Evolutionary conservation across 2,329 filamentous ascomycete species (phyloP).

Genomic region (Balansia obtecta): DNA sequence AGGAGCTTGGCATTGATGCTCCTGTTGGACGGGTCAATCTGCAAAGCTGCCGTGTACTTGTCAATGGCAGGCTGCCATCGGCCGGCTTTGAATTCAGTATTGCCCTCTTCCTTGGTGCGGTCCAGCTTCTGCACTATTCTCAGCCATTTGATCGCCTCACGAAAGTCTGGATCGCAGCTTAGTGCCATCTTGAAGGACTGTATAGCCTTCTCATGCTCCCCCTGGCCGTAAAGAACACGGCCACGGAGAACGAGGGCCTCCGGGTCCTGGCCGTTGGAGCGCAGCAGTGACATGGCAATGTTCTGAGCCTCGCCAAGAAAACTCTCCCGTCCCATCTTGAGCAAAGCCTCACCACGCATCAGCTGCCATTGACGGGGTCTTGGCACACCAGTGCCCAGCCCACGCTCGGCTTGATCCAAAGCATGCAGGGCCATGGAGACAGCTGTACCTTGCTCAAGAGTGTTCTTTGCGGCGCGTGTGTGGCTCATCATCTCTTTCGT

Average conservation of each 20-base stretch:
- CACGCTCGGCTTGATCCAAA: constrained; percentile 77
- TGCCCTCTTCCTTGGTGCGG: constrained; percentile 88
- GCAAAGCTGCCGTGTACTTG: constrained; percentile 71
- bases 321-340: constrained; percentile 87
- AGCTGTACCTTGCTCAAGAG: constrained; percentile 59
- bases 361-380: constrained; percentile 89
- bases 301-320: constrained; percentile 85
- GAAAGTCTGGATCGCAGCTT: constrained; percentile 83
- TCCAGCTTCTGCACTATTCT: constrained; percentile 85
- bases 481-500: constrained; percentile 78
- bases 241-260: constrained; percentile 87
- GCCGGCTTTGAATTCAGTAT: constrained; percentile 76
- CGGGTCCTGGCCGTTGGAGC: constrained; percentile 80
- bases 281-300: constrained; percentile 76
- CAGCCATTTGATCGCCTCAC: constrained; percentile 76
- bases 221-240: constrained; percentile 75
- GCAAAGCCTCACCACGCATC: constrained; percentile 79
- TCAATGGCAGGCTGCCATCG: constrained; percentile 70
- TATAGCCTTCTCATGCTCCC: constrained; percentile 89
- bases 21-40: constrained; percentile 78
- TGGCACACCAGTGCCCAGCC: constrained; percentile 60
- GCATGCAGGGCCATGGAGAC: constrained; percentile 89
- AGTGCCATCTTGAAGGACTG: constrained; percentile 86
- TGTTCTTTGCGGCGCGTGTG: constrained; percentile 66
- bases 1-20: constrained; percentile 90